Conservation (phyloP, 345 rosid genomes). For the Salix udensis region DNA sequence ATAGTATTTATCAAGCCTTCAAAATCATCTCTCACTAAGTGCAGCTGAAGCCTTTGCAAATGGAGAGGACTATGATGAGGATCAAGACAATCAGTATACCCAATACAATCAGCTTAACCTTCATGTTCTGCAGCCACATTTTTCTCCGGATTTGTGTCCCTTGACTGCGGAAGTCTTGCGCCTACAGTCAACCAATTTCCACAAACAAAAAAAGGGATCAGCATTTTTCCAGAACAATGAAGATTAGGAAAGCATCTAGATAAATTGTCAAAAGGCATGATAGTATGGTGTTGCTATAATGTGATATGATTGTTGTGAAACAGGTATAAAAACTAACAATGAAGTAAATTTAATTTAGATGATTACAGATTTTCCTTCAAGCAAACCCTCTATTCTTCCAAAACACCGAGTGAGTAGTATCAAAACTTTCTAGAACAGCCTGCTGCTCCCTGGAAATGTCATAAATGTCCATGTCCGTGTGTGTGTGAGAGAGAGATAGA, state of each 20-base stretch:
- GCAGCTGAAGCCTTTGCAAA: conserved; percentile 43
- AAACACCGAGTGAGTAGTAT: neutral
- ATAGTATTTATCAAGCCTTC: neutral
- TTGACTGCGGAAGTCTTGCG: conserved; percentile 35
- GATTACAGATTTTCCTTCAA: neutral
- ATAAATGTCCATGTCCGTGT: neutral
- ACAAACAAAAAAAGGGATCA: neutral
- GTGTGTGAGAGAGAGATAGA: neutral
- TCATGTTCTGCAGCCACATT: conserved; percentile 51
- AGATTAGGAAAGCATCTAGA: neutral
- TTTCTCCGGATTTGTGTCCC: conserved; percentile 41
- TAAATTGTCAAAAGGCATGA: neutral
- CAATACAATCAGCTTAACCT: conserved; percentile 42
- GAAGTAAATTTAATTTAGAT: neutral
- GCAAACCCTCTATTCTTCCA: neutral
- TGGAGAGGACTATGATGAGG: conserved; percentile 41
- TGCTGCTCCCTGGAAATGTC: neutral
- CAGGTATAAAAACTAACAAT: neutral
- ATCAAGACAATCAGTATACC: conserved; percentile 40
- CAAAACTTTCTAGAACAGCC: neutral
- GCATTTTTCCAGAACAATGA: neutral
- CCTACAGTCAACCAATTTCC: conserved; percentile 18
- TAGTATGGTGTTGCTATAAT: neutral
- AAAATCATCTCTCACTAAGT: conserved; percentile 22
- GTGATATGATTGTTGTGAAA: neutral